Percentiles rank a stretch among this genome's conserved stretches.
Evolutionary conservation across 2,329 filamentous ascomycete genomes (phyloP).

Genomic region (Septoria linicola): DNA sequence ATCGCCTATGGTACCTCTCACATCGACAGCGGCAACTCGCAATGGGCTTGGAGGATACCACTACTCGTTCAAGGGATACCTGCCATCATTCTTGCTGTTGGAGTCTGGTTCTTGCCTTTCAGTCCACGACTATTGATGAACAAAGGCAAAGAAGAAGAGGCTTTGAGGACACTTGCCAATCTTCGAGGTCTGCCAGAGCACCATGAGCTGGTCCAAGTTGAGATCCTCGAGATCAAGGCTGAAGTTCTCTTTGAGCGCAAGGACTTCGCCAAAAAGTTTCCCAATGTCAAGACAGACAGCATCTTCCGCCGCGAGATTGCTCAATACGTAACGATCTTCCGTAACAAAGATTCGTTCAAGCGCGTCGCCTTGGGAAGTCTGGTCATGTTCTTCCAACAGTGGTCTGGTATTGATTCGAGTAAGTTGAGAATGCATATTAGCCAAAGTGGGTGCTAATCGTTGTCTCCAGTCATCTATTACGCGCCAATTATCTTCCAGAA

Average conservation of each 20-base stretch:
- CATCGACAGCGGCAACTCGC: slow-evolving; percentile 30
- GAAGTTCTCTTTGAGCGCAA: slow-evolving; percentile 32
- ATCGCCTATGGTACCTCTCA: slow-evolving; percentile 29
- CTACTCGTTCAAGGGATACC: slow-evolving; percentile 45
- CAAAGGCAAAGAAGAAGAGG: slow-evolving; percentile 31
- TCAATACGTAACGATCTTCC: slow-evolving; percentile 18
- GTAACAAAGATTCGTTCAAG: slow-evolving; percentile 25
- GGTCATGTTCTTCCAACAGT: slow-evolving; percentile 29
- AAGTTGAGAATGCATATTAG: too few species aligned
- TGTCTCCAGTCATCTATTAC: slow-evolving; percentile 14
- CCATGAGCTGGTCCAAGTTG: slow-evolving; percentile 28
- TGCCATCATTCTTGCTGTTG: slow-evolving; percentile 42
- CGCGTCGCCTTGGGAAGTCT: slow-evolving; percentile 25
- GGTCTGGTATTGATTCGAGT: slow-evolving; percentile 48
- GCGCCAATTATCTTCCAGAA: slow-evolving; percentile 45
- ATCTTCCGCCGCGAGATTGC: slow-evolving; percentile 7
- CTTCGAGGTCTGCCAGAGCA: slow-evolving; percentile 28
- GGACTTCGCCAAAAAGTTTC: slow-evolving; percentile 22
- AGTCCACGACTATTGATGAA: slow-evolving; percentile 35
- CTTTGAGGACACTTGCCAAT: slow-evolving; percentile 25
- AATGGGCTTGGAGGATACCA: slow-evolving; percentile 46
- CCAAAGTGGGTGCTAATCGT: too few species aligned
- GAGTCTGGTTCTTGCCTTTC: slow-evolving; percentile 38
- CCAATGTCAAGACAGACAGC: slow-evolving; percentile 11
- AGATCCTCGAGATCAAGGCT: slow-evolving; percentile 35